Base-by-base conservation (phyloP, 2,329 filamentous ascomycete genomes). In the Verticillium nubilum region DNA sequence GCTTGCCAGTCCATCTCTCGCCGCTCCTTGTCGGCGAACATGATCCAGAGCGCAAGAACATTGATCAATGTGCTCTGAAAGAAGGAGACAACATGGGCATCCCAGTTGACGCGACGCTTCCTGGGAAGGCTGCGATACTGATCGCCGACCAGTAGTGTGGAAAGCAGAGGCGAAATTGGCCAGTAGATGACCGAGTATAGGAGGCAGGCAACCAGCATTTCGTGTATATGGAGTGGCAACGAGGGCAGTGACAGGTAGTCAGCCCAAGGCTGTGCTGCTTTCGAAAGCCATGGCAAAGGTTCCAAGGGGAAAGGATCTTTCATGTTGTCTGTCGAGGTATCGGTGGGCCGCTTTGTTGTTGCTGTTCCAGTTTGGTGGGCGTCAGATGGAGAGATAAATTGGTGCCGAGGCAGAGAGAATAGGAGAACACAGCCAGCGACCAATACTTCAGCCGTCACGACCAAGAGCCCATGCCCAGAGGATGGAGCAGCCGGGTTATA, bases 81-180 rank as follows among this genome's bases (percentile, higher is more conserved):
- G 65, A 95, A 82, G n/a, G 89, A 92, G 31, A 95, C 91, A 59
- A 94, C 87, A 70, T 94, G 91, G 26, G 92, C 88, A 72, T 96
- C 86, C 91, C 91, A 95, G 79, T 90, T 95, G 63, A 92, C 79
- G 52, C 75, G 75, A 69, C 82, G 83, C 59, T 88, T 90, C 59
- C 83, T 80, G 27, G 78, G 75, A 55, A 86, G 83, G 66, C 91
- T 80, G 31, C 78, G 71, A 75, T 95, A 95, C 65, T 83, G 79
- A 53, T 78, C 67, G 2, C 88, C 85, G 64, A 89, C 86, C 61
- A 92, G 71, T 59, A 77, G 69, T 53, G 74, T 78, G 33, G 89
- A 92, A 35, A 93, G 58, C 47, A 79, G 68, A 6, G 91, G 91
- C 57, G 91, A 89, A 63, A 92, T 68, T 62, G 86, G 80, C 65